phyloP scores from a whole-genome alignment of 1,284 basidiomycete genomes.

The Ceratobasidium sp. region DNA sequence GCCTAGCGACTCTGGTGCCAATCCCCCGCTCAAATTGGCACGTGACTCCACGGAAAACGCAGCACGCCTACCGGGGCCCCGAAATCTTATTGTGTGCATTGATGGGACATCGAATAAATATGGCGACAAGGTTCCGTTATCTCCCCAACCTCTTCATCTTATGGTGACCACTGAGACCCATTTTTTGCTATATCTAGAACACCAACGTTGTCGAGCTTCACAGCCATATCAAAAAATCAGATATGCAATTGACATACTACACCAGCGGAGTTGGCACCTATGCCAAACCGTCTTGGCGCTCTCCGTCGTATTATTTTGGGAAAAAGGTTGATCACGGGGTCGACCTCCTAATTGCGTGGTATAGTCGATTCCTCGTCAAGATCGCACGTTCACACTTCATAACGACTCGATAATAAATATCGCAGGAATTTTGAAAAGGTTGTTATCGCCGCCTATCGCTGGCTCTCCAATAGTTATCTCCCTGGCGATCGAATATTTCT shows the following conservation, averaged over 20 bases:
- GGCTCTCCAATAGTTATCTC: slow-evolving; percentile 44
- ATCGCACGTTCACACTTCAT: too few relatives aligned
- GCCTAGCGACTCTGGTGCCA: too few relatives aligned
- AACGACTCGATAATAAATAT: too few relatives aligned
- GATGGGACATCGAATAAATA: not conserved
- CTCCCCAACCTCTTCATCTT: too few relatives aligned
- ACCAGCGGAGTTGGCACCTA: slow-evolving; percentile 47
- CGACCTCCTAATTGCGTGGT: slow-evolving; percentile 46
- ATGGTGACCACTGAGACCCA: too few relatives aligned
- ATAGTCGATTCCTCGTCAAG: too few relatives aligned
- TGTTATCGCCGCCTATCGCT: slow-evolving; percentile 42
- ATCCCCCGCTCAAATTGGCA: too few relatives aligned
- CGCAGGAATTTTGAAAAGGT: slow-evolving; percentile 46
- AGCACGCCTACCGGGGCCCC: not conserved
- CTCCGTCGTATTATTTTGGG: not conserved
- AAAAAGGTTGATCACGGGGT: not conserved
- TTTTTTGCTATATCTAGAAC: not conserved
- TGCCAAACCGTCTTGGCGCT: slow-evolving; percentile 24
- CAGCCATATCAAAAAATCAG: not conserved
- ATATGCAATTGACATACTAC: slow-evolving; percentile 41
- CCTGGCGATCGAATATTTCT: slow-evolving; percentile 43
- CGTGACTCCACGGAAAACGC: not conserved
- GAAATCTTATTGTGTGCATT: not conserved
- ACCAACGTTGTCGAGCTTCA: slow-evolving; percentile 19
- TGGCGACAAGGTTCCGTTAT: too few relatives aligned